phyloP scores from a whole-genome alignment of 2,329 filamentous ascomycete species.

The Basipetospora chlamydospora region DNA sequence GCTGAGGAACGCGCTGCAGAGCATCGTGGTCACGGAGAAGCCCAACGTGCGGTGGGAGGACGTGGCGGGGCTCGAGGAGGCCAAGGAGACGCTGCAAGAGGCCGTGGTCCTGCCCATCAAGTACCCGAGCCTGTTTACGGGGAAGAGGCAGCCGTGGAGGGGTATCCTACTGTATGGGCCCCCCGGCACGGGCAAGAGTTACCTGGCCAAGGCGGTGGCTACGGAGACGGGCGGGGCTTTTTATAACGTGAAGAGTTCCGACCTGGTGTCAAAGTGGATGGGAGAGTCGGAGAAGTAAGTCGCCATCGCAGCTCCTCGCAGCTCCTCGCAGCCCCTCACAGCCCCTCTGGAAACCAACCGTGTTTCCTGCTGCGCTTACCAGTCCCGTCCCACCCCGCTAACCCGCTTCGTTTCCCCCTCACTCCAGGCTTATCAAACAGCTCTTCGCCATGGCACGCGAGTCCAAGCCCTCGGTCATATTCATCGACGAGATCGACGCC shows the following conservation, averaged over 20 bases:
- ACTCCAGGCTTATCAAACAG: conserved; percentile 71
- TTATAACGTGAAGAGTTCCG: conserved; percentile 95
- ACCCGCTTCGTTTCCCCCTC: conserved; percentile 11
- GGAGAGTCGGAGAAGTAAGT: conserved; percentile 87
- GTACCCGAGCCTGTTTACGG: conserved; percentile 90
- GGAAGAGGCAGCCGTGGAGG: conserved; percentile 96
- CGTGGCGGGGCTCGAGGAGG: conserved; percentile 82
- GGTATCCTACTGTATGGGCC: conserved; percentile 93
- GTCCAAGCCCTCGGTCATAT: conserved; percentile 96
- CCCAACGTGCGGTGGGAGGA: conserved; percentile 98
- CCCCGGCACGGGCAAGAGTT: conserved; percentile 94
- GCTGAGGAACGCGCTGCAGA: conserved; percentile 74
- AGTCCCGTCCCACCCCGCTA: too few species aligned
- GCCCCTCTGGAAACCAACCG: too few species aligned
- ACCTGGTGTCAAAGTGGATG: conserved; percentile 99
- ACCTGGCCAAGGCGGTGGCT: conserved; percentile 90
- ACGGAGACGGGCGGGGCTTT: conserved; percentile 98
- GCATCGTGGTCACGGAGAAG: conserved; percentile 87
- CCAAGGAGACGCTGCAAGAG: conserved; percentile 95
- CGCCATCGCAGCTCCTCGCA: too few species aligned
- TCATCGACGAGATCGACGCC: conserved; percentile 96
- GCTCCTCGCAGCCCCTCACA: too few species aligned
- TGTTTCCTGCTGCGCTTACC: not conserved
- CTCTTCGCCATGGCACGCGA: conserved; percentile 96
- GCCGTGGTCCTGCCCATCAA: conserved; percentile 96